Percentiles rank a stretch among this genome's conserved stretches.
phyloP scores from a whole-genome alignment of 306 rosid genomes.

The Sechiopsis laciniata region DNA sequence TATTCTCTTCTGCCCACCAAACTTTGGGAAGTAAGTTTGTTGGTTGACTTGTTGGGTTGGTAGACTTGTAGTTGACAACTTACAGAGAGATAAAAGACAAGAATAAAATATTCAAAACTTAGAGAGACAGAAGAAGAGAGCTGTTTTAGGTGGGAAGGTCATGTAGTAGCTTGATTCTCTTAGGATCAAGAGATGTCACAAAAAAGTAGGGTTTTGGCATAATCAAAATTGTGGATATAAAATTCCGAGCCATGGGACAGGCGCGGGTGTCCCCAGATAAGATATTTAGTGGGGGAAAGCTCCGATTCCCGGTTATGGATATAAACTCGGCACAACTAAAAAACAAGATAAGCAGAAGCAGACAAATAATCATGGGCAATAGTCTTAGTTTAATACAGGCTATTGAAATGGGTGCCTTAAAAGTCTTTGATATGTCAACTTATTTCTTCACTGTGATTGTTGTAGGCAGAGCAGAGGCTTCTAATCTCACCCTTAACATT shows the following conservation, averaged over 20 bases:
- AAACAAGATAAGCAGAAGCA: too few species aligned
- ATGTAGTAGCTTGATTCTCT: slow-evolving; percentile 7
- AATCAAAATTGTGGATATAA: too few species aligned
- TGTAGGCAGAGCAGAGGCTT: slow-evolving; percentile 11
- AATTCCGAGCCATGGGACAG: too few species aligned
- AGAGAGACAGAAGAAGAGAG: slow-evolving; percentile 2
- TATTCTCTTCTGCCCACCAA: slow-evolving; percentile 20
- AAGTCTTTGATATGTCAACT: too few species aligned
- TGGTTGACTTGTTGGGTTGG: slow-evolving; percentile 29
- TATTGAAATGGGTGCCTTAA: too few species aligned
- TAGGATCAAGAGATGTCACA: neutral
- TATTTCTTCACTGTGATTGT: neutral
- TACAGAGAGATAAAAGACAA: slow-evolving; percentile 3
- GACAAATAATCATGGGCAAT: too few species aligned
- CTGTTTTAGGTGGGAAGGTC: slow-evolving; percentile 1
- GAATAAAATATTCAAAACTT: slow-evolving; percentile 15
- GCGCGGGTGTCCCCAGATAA: too few species aligned
- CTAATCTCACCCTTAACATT: slow-evolving; percentile 2
- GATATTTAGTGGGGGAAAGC: too few species aligned
- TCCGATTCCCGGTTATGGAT: too few species aligned
- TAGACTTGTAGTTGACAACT: slow-evolving; percentile 30
- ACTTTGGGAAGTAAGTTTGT: slow-evolving; percentile 25
- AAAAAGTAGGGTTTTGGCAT: too few species aligned
- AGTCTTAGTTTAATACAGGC: too few species aligned
- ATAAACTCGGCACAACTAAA: too few species aligned